Conservation (phyloP, 129 eudicot species). For the Escallonia herrerae region DNA sequence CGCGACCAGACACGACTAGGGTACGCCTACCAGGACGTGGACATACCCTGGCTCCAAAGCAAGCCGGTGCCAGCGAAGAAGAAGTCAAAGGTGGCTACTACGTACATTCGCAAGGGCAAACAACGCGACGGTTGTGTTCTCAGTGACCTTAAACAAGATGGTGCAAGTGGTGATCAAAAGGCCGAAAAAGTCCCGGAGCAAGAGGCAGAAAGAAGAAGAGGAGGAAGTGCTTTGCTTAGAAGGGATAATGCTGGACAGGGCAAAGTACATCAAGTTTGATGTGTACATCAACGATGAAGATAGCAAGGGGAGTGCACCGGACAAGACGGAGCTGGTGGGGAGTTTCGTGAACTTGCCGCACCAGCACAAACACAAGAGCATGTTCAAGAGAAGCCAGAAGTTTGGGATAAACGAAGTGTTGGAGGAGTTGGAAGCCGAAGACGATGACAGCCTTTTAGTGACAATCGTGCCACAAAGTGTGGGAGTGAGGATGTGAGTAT, state of each 20-base stretch:
- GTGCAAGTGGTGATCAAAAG: slow-evolving; percentile 10
- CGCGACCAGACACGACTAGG: slow-evolving; percentile 33
- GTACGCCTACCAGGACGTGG: slow-evolving; percentile 34
- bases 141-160: neutral
- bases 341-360: slow-evolving; percentile 11
- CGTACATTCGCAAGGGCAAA: neutral
- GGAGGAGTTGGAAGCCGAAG: slow-evolving; percentile 27
- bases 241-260: slow-evolving; percentile 7
- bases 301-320: neutral
- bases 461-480: slow-evolving; percentile 10
- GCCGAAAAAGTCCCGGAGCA: slow-evolving; percentile 13
- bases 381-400: neutral
- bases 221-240: slow-evolving; percentile 12
- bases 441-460: slow-evolving; percentile 20
- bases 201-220: slow-evolving; percentile 9
- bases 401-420: slow-evolving; percentile 16
- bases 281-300: slow-evolving; percentile 22
- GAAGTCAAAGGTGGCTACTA: neutral
- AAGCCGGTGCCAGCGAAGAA: slow-evolving; percentile 31
- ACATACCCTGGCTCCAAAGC: slow-evolving; percentile 40
- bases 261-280: slow-evolving; percentile 15
- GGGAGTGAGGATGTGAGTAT: slow-evolving; percentile 11
- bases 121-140: neutral
- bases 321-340: slow-evolving; percentile 26
- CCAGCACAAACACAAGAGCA: neutral